phyloP scores from a whole-genome alignment of 768 basidiomycete genomes.

The Rhodotorula graminis region DNA sequence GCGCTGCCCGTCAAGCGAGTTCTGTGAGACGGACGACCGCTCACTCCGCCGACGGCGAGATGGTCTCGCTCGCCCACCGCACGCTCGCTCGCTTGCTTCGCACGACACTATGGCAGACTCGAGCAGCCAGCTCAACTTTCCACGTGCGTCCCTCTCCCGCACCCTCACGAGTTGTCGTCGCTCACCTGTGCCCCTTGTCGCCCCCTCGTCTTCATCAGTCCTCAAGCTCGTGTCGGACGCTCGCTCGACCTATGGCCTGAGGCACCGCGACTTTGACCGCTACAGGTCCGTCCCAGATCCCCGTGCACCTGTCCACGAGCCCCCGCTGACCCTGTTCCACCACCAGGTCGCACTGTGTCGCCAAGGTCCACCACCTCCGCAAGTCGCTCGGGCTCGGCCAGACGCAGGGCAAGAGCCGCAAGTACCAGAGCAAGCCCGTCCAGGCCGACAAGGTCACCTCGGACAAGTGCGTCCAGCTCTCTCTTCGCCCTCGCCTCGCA shows the following conservation, averaged over 20 bases:
- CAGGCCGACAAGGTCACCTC: constrained; percentile 68
- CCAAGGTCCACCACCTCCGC: constrained; percentile 80
- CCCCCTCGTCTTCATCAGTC: constrained; percentile 18
- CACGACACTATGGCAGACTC: constrained; percentile 1
- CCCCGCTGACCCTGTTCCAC: not conserved
- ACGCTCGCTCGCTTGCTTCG: no score
- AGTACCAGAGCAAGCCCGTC: constrained; percentile 78
- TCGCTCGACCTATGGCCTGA: constrained; percentile 80
- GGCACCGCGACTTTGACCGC: constrained; percentile 79
- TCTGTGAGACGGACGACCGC: no score
- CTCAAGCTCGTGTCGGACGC: constrained; percentile 58
- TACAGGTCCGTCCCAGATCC: constrained; percentile 60
- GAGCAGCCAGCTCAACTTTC: not conserved
- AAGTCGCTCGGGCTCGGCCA: constrained; percentile 78
- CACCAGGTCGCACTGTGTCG: constrained; percentile 82
- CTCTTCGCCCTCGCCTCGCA: constrained; percentile 16
- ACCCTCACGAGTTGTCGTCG: rapidly evolving
- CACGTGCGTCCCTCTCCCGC: not conserved
- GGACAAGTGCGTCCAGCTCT: constrained; percentile 62
- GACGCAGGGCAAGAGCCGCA: constrained; percentile 63
- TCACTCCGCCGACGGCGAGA: no score
- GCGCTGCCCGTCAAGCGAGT: no score
- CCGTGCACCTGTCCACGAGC: not conserved
- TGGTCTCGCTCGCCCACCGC: not conserved
- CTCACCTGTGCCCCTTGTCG: not conserved